Evolutionary conservation across 2,329 filamentous ascomycete species (phyloP), one percentile per base, ranked within the genome.

Genomic region (Penicillium olsonii): DNA sequence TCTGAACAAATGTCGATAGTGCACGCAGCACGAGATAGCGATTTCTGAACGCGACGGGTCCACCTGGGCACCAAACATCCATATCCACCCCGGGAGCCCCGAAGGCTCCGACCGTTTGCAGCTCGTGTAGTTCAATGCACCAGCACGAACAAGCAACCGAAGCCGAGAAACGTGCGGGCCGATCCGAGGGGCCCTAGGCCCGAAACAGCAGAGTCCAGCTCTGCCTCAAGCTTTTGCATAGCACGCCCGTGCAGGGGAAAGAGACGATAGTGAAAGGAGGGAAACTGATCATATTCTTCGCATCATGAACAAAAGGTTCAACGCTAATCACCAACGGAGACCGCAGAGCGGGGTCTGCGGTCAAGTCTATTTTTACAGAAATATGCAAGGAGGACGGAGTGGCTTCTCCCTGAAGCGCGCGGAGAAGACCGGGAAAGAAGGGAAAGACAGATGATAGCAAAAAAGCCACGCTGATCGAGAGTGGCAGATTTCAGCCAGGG

Each of bases 361-460:
- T 60, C 58, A 66, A 66, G 60, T 69, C 66, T 69, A 69, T 67
- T 68, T 68, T 68, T 69, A 69, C 67, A 62, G 51, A 67, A 53
- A 52, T 52, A 66, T 68, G 64, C 64, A 65, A 56, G 48, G 43
- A 27, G 27, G 17, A 33, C 45, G 48, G 37, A 37, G 48, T 45
- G 42, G 50, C 37, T 49, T 50, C 42, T 39, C 37, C 44, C 38
- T 50, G 17, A 47, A 37, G 45, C 45, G 18, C 41, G 45, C 41
- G n/a, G 42, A 47, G 43, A 50, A 34, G 50, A 53, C 52, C 56
- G 51, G 34, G 17, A 40, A 48, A 41, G 45, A 45, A 44, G 24
- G 53, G 55, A 44, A 53, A 41, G 44, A 48, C 44, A 52, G 26
- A 38, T 42, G 49, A 54, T 26, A 44, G 39, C 33, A 37, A 48